Evolutionary conservation across 2,329 filamentous ascomycete species (phyloP).

Genomic region (Phaeosphaeriaceae sp.): DNA sequence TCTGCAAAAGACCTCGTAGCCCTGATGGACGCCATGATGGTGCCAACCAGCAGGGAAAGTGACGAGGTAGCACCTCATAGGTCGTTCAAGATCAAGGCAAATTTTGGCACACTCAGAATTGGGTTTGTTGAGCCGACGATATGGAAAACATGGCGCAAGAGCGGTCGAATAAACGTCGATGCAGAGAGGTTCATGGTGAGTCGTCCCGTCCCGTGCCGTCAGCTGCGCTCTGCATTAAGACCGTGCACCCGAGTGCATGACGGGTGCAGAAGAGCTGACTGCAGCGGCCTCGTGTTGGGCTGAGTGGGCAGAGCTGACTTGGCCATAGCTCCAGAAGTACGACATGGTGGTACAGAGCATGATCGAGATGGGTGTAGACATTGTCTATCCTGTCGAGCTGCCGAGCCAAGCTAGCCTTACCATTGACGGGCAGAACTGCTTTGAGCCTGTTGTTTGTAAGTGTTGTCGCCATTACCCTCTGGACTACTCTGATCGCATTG

Average conservation of each 20-base stretch:
- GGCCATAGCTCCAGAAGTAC: conserved; percentile 42
- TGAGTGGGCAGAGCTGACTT: conserved; percentile 16
- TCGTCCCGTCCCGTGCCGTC: conserved; percentile 7
- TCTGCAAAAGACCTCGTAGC: conserved; percentile 46
- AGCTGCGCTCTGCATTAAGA: conserved; percentile 3
- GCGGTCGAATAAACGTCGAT: conserved; percentile 43
- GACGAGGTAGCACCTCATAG: conserved; percentile 26
- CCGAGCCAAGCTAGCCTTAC: conserved; percentile 39
- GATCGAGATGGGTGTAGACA: conserved; percentile 45
- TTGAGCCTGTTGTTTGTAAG: conserved; percentile 47
- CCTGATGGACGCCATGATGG: conserved; percentile 40
- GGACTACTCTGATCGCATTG: conserved; percentile 5
- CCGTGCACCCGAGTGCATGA: conserved; percentile 4
- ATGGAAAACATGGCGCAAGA: conserved; percentile 45
- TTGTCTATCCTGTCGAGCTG: conserved; percentile 44
- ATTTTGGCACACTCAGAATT: conserved; percentile 41
- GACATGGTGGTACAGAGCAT: conserved; percentile 44
- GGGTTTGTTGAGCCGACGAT: conserved; percentile 47
- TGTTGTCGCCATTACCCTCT: neutral
- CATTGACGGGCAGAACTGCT: conserved; percentile 41
- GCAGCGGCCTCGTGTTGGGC: conserved; percentile 5
- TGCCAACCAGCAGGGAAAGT: conserved; percentile 37
- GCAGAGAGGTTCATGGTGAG: conserved; percentile 48
- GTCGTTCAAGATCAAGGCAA: conserved; percentile 41
- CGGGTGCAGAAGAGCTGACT: neutral